Evolutionary conservation across 495 filamentous ascomycete species (phyloP), one percentile per base, ranked within the genome.

Genomic region (Stereocaulon alpinum): DNA sequence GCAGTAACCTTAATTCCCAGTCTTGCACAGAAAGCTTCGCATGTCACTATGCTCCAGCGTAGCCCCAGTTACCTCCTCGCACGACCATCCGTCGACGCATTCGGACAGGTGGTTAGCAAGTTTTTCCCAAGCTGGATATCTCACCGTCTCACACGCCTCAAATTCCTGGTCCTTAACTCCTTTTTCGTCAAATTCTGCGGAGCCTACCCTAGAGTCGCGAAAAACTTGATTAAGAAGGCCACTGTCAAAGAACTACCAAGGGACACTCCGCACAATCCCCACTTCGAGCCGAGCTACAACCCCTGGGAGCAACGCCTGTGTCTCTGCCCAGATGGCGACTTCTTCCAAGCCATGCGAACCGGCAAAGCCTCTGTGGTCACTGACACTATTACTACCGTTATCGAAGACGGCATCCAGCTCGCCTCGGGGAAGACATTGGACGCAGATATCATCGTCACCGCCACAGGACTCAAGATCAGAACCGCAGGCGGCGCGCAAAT

Each of bases 351-450:
- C 32, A 42, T 59, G 47, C 56, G 56, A 37, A 1, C 56, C 17
- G 56, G 56, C 18, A 59, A 59, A 51, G 56, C 56, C 22, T 59
- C 56, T 20, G 56, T 59, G 10, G 47, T 59, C 7, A 51, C 56
- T 49, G 45, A 42, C 37, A 51, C 17, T n/a, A 59, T 59, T 11
- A 10, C 24, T 24, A 51, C 9, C 17, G 56, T 59, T 15, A 30
- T 40, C 7, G 17, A 22, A 18, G 42, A 48, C 5, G 45, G 56
- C 22, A 43, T 59, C 20, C 37, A 43, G 47, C 56, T 59, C 0
- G 37, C 45, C 18, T 51, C 47, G 4, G 47, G 56, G 15, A 11
- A 51, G n/a, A 24, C 37, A 10, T 22, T 59, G 3, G 37, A 51
- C 24, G 47, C 56, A 0, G 56, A 59, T 37, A 17, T 59, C 14